Conservation (phyloP, 257 asterid genomes). For the Anisodus tanguticus region DNA sequence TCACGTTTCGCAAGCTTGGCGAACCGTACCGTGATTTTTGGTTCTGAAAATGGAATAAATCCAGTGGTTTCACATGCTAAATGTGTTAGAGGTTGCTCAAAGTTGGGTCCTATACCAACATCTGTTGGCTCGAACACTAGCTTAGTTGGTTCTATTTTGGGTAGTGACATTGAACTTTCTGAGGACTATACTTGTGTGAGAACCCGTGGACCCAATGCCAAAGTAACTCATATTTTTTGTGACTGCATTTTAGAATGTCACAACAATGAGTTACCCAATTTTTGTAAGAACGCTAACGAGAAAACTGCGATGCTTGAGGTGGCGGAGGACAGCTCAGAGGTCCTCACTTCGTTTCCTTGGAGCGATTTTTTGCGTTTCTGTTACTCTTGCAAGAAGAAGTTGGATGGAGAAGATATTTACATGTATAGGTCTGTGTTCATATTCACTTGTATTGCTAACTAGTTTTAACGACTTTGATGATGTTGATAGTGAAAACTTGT, state of each 20-base stretch:
- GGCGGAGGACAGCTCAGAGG: conserved; percentile 34
- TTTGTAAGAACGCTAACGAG: conserved; percentile 45
- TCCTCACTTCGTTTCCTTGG: conserved; percentile 43
- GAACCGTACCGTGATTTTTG: conserved; percentile 47
- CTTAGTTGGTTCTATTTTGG: conserved; percentile 51
- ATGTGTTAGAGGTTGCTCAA: conserved; percentile 36
- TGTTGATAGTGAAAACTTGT: not conserved
- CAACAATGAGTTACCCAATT: conserved; percentile 43
- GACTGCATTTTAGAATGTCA: conserved; percentile 89
- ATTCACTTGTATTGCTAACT: not conserved
- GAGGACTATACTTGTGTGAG: conserved; percentile 95
- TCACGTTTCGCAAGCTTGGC: conserved; percentile 50
- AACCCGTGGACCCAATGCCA: conserved; percentile 84
- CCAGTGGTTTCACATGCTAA: conserved; percentile 34
- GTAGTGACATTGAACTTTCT: conserved; percentile 82
- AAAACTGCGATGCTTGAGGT: conserved; percentile 37
- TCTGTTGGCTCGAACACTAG: conserved; percentile 37
- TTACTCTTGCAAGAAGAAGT: conserved; percentile 68
- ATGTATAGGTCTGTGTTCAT: conserved; percentile 69
- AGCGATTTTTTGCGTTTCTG: conserved; percentile 77
- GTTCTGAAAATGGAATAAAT: conserved; percentile 40
- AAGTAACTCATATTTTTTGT: conserved; percentile 85
- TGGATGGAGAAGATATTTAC: conserved; percentile 92
- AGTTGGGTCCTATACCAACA: conserved; percentile 40
- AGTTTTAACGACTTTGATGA: not conserved